phyloP scores from a whole-genome alignment of 306 rosid species.

The Coriaria nepalensis region DNA sequence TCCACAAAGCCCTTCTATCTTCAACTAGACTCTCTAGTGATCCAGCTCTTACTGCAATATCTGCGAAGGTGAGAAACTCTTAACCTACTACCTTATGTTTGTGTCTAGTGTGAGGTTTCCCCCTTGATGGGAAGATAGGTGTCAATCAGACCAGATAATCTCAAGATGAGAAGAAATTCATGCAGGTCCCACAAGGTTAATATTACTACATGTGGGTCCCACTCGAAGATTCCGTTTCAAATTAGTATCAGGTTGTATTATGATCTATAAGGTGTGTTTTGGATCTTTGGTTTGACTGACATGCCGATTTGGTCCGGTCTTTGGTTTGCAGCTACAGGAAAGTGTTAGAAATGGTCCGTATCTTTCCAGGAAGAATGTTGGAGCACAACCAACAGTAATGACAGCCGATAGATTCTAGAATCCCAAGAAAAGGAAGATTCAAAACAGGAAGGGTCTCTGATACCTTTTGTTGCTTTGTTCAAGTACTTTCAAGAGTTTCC shows the following conservation, averaged over 20 bases:
- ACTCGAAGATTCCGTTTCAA: too few relatives aligned
- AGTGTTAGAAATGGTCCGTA: constrained; percentile 68
- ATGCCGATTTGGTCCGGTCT: not conserved
- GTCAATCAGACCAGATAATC: too few relatives aligned
- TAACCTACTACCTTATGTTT: not conserved
- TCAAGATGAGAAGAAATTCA: too few relatives aligned
- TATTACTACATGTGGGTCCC: too few relatives aligned
- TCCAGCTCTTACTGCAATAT: constrained; percentile 39
- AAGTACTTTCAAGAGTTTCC: too few relatives aligned
- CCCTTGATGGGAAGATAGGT: not conserved
- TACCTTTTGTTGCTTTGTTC: too few relatives aligned
- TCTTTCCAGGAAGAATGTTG: constrained; percentile 32
- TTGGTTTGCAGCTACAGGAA: constrained; percentile 54
- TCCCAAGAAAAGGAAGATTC: too few relatives aligned
- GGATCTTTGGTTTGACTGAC: not conserved
- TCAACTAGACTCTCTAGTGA: constrained; percentile 44
- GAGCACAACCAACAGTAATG: constrained; percentile 65
- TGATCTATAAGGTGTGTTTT: not conserved
- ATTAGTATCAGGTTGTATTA: too few relatives aligned
- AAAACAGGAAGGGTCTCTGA: too few relatives aligned
- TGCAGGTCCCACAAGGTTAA: too few relatives aligned
- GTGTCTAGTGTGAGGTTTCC: too few relatives aligned
- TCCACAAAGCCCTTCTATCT: constrained; percentile 34
- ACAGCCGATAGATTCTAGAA: constrained; percentile 69
- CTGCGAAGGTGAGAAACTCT: constrained; percentile 45